phyloP scores from a whole-genome alignment of 2,329 filamentous ascomycete genomes.

The Fusarium xylarioides region DNA sequence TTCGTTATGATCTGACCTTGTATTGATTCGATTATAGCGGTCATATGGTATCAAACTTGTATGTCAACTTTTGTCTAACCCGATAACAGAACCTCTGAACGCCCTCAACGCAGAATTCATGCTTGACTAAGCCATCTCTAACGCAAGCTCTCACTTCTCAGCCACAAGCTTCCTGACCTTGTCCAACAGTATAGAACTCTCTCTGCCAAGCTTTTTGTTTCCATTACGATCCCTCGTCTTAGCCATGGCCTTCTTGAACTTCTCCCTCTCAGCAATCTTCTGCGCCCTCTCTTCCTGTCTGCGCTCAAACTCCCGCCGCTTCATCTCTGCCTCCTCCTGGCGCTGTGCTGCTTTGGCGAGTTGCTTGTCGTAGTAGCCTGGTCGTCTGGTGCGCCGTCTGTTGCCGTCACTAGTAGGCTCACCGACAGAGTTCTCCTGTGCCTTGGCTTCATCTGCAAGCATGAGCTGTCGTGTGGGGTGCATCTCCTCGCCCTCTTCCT shows the following conservation, averaged over 20 bases:
- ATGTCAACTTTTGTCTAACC: constrained; percentile 31
- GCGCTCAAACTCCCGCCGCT: constrained; percentile 53
- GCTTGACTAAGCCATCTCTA: background rate
- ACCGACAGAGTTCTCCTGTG: constrained; percentile 42
- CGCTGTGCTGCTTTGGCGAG: constrained; percentile 56
- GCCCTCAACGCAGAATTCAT: constrained; percentile 5
- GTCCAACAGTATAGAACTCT: constrained; percentile 80
- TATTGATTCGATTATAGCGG: constrained; percentile 4
- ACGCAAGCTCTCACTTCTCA: constrained; percentile 34
- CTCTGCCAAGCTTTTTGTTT: constrained; percentile 81
- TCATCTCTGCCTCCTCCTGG: constrained; percentile 54
- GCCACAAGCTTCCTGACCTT: constrained; percentile 79
- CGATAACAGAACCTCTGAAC: constrained; percentile 20
- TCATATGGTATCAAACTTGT: constrained; percentile 17
- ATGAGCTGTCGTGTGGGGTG: constrained; percentile 53
- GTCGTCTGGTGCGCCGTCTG: constrained; percentile 51
- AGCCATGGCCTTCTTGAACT: constrained; percentile 73
- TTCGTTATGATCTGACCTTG: background rate
- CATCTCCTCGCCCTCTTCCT: constrained; percentile 41
- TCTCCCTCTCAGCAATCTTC: constrained; percentile 71
- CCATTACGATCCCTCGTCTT: constrained; percentile 80
- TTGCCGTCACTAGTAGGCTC: constrained; percentile 44
- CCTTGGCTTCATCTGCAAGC: constrained; percentile 51
- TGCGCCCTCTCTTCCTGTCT: constrained; percentile 71
- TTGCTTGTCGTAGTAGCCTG: constrained; percentile 73